These are phyloP conservation scores for Zostera marina DNA, from an alignment of 116 monocot species.

Conservation along the genomic window DNA sequence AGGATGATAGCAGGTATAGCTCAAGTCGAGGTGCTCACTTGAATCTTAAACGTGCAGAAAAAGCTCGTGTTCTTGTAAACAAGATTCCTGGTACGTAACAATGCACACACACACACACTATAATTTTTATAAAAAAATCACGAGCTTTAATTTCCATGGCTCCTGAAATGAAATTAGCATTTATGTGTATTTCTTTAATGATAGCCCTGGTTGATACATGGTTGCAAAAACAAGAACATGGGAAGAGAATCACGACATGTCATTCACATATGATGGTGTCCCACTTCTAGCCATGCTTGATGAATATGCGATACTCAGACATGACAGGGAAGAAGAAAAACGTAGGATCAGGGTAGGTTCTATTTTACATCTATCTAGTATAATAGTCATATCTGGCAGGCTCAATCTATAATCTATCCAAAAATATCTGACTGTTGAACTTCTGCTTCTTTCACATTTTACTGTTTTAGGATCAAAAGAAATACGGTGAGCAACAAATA, in stretches of 20 bases:
- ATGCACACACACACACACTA: too few relatives aligned
- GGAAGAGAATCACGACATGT: conserved; percentile 60
- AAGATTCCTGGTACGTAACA: conserved; percentile 76
- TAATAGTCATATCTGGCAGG: not conserved
- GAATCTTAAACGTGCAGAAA: conserved; percentile 78
- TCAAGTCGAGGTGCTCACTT: conserved; percentile 75
- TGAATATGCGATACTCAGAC: conserved; percentile 65
- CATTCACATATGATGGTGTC: conserved; percentile 81
- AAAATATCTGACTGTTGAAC: not conserved
- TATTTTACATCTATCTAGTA: too few relatives aligned
- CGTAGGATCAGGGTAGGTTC: conserved; percentile 59
- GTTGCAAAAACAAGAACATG: conserved; percentile 40
- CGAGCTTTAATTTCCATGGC: too few relatives aligned
- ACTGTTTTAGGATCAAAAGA: conserved; percentile 80
- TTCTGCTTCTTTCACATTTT: conserved; percentile 1
- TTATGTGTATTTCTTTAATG: not conserved
- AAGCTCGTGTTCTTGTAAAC: conserved; percentile 55
- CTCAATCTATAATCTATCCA: too few relatives aligned
- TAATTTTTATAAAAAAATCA: too few relatives aligned
- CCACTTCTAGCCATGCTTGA: conserved; percentile 87
- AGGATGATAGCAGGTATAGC: conserved; percentile 89
- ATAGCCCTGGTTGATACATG: conserved; percentile 68
- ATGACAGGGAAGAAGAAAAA: conserved; percentile 76
- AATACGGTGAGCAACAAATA: conserved; percentile 37
- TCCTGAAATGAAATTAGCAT: not conserved